Conservation (phyloP, 805 yeast genomes). For the Pichia deserticola region DNA sequence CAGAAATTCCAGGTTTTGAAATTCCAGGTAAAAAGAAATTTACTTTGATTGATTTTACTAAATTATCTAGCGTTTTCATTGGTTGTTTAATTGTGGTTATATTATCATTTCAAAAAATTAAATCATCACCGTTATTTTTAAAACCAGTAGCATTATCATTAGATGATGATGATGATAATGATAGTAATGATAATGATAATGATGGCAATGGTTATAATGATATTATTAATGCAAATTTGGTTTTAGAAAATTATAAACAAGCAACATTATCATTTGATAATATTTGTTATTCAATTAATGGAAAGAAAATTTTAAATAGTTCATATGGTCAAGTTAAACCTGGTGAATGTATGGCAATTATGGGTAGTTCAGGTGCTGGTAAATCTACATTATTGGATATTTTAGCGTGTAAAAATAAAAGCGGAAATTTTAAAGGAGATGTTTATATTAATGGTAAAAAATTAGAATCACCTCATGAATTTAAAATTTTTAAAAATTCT, state of each 20-base stretch:
- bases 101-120: constrained; percentile 41
- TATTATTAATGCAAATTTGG: constrained; percentile 22
- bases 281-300: constrained; percentile 53
- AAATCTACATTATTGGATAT: constrained; percentile 91
- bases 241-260: constrained; percentile 51
- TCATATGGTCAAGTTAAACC: constrained; percentile 77
- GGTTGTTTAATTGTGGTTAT: constrained; percentile 37
- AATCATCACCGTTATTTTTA: constrained; percentile 55
- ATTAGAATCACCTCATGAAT: constrained; percentile 21
- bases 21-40: constrained; percentile 48
- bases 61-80: constrained; percentile 37
- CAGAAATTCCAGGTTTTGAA: constrained; percentile 87
- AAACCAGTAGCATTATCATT: constrained; percentile 18
- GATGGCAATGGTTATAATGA: constrained; percentile 11
- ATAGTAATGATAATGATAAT: constrained; percentile 28
- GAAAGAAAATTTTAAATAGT: constrained; percentile 47
- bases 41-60: constrained; percentile 39
- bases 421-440: constrained; percentile 61
- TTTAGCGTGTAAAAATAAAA: constrained; percentile 79
- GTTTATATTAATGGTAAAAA: constrained; percentile 70
- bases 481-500: constrained; percentile 49
- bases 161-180: constrained; percentile 21
- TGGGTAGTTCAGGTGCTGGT: constrained; percentile 99
- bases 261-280: constrained; percentile 71
- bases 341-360: constrained; percentile 85